Evolutionary conservation across 257 asterid genomes (phyloP), one percentile per base, ranked within the genome.

Genomic region (Mentha longifolia): DNA sequence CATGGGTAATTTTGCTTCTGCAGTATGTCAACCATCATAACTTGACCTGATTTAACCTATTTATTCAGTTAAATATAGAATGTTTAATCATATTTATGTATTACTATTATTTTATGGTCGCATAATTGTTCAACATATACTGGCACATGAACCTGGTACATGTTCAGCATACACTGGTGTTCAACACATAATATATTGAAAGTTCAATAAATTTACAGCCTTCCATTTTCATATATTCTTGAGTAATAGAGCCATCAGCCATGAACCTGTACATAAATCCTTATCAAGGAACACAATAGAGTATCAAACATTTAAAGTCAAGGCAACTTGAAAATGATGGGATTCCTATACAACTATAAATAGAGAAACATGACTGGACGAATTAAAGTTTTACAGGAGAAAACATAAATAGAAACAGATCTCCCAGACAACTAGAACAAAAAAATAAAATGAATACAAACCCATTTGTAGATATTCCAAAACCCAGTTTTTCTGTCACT

Each of bases 391-490:
- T 55, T n/a, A 22, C 30, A 73, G 43, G 52, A 65, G 55, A 31
- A 28, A 56, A 31, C 56, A 61, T 65, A 76, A 60, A 64, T 52
- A 4, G 14, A 52, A 60, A 70, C 1, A 17, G 71, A 3, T 66
- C 19, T 50, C 45, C 51, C 16, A 67, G 57, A 35, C 31, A 60
- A 72, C 39, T 57, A 22, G 45, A 70, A 49, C 54, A 75, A 64
- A 59, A 65, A 9, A 22, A 64, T 52, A 20, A 6, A 12, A 22
- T 47, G 74, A 73, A 61, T 52, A 61, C 74, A 74, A 83, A 91
- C 99, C 99, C 99, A 94, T 91, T 71, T 86, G 87, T 86, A 79
- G 86, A 94, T 86, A 82, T 94, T 94, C 99, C 99, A 94, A 75
- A 91, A 94, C 68, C 99, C 99, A 79, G 78, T 83, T 52, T 80